These are phyloP conservation scores for Syncephalis fuscata DNA, from an alignment of 371 early-diverging fungal genomes.

Conservation along the genomic window DNA sequence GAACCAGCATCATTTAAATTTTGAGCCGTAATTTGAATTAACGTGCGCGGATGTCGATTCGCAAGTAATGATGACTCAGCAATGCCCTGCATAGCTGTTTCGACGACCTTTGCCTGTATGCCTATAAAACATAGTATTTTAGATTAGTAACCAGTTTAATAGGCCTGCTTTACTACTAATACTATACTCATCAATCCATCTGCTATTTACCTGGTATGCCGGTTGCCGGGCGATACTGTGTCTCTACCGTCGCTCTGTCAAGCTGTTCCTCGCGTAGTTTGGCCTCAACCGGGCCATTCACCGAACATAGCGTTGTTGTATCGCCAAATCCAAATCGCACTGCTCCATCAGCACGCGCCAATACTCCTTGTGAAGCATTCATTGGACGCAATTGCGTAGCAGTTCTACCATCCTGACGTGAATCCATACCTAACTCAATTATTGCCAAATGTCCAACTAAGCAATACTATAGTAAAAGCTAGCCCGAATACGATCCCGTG, in stretches of 20 bases:
- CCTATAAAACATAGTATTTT: too few relatives aligned
- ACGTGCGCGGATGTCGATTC: background rate
- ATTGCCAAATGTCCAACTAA: too few relatives aligned
- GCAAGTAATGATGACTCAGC: background rate
- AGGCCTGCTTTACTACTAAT: too few relatives aligned
- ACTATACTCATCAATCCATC: too few relatives aligned
- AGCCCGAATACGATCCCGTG: too few relatives aligned
- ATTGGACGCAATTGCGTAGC: conserved; percentile 29
- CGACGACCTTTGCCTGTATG: conserved; percentile 3
- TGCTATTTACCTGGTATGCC: conserved; percentile 30
- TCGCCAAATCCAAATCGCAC: conserved; percentile 60
- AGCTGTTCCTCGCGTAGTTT: conserved; percentile 68
- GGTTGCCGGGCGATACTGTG: conserved; percentile 50
- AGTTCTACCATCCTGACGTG: background rate
- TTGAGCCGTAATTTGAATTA: conserved; percentile 1
- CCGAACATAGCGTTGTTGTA: conserved; percentile 61
- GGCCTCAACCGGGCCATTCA: conserved; percentile 80
- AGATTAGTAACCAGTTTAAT: too few relatives aligned
- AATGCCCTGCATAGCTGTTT: background rate
- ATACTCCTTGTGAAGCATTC: conserved; percentile 35
- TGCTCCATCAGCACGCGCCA: conserved; percentile 68
- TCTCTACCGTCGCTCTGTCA: conserved; percentile 71
- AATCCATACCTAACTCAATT: too few relatives aligned
- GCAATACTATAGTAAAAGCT: too few relatives aligned
- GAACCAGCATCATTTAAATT: background rate